Evolutionary conservation across 441 rosid genomes (phyloP), one percentile per base, ranked within the genome.

Genomic region (Viola pubescens): DNA sequence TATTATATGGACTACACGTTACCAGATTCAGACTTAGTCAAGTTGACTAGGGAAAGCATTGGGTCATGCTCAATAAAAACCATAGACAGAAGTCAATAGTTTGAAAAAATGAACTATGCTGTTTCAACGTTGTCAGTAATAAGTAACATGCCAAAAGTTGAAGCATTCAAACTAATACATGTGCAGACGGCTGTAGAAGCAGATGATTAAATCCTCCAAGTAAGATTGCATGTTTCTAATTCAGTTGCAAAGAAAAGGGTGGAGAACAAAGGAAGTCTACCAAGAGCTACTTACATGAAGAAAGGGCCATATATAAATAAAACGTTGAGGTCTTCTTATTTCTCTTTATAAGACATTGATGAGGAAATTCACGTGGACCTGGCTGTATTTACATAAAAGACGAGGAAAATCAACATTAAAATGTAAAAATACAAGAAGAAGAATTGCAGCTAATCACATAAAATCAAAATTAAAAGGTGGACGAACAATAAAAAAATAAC

Each of bases 281-380:
- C 12, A 70, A 62, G 14, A 59, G 59, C 37, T 6, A 80, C 95
- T 91, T 77, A 91, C 98, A 80, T 60, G 91, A 81, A 8, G 80
- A 60, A 49, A 79, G 86, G 52, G 90, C 81, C 49, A 92, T 91
- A 74, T 80, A 84, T 64, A 89, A 84, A 78, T 63, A 87, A 66
- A 87, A 89, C 0, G 95, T 89, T 7, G 95, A 83, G 12, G 78
- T 83, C 80, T 74, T 85, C 83, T 80, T 83, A 68, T 77, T 81
- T 77, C 95, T 77, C 73, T 66, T 87, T 60, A 89, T 84, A 60
- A 89, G 72, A 71, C 97, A 91, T 58, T 83, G 94, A 61, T 89
- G 84, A 0, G 88, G 80, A 45, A 64, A 61, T n/a, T 83, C 91
- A 4, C 76, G 66, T 0, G 97, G 97, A 61, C 97, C 98, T 26